Conservation (phyloP, 2,329 filamentous ascomycete genomes). For the Corinectria fuckeliana region DNA sequence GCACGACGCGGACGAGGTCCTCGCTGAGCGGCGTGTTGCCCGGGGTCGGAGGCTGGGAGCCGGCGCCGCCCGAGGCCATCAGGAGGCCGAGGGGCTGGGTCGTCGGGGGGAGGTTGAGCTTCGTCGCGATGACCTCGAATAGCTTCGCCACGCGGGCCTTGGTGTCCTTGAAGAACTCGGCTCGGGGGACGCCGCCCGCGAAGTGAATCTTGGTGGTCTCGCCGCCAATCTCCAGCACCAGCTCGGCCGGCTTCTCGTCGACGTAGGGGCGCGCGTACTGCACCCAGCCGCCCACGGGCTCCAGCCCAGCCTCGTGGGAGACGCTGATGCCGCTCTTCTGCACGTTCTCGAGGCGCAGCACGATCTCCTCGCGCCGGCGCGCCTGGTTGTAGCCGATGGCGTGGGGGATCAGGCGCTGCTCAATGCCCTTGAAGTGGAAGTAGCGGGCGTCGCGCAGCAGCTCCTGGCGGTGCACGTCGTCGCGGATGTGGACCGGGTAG, state of each 20-base stretch:
- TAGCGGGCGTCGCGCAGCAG: constrained; percentile 88
- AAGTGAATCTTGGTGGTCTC: constrained; percentile 68
- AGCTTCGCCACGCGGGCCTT: constrained; percentile 74
- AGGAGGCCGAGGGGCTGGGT: constrained; percentile 69
- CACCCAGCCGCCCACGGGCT: constrained; percentile 60
- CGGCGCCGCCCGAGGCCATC: constrained; percentile 68
- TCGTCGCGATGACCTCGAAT: constrained; percentile 81
- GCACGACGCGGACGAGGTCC: constrained; percentile 68
- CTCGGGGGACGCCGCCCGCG: constrained; percentile 50
- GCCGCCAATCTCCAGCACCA: constrained; percentile 80
- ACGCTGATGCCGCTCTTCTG: constrained; percentile 83
- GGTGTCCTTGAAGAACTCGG: constrained; percentile 75
- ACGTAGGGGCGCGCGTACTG: constrained; percentile 85
- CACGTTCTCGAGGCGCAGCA: constrained; percentile 83
- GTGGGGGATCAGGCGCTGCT: constrained; percentile 85
- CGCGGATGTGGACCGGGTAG: constrained; percentile 78
- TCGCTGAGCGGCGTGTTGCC: constrained; percentile 74
- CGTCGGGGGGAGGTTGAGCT: constrained; percentile 71
- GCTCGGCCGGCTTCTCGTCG: constrained; percentile 74
- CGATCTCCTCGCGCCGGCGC: constrained; percentile 74
- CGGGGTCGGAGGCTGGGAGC: constrained; percentile 67
- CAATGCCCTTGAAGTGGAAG: constrained; percentile 89
- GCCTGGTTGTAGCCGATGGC: constrained; percentile 76
- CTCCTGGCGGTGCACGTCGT: constrained; percentile 77
- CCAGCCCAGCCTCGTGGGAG: constrained; percentile 47